Conservation (phyloP, 371 early-diverging fungal genomes). For the Nosema granulosis region DNA sequence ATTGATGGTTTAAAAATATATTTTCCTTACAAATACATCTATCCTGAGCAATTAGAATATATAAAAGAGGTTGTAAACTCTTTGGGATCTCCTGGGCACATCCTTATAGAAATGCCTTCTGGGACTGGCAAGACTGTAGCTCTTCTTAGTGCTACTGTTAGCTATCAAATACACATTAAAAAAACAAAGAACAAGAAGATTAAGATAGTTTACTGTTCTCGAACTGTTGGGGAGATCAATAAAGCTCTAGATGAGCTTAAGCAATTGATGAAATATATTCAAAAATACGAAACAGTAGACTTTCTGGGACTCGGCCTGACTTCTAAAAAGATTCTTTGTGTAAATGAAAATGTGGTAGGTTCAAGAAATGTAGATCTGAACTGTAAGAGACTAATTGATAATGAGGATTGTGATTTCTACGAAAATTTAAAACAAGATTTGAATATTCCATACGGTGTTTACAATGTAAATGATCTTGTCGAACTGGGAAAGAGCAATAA, state of each 20-base stretch:
- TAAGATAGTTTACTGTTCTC: conserved; percentile 93
- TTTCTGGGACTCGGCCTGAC: conserved; percentile 90
- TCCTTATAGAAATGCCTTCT: conserved; percentile 96
- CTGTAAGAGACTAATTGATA: conserved; percentile 38
- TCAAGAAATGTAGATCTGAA: conserved; percentile 35
- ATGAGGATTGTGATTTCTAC: conserved; percentile 55
- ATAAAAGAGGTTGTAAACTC: conserved; percentile 87
- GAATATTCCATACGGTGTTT: conserved; percentile 79
- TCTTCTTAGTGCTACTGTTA: conserved; percentile 85
- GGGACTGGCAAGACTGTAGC: conserved; percentile 98
- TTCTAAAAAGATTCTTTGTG: conserved; percentile 85
- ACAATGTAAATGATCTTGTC: conserved; percentile 85
- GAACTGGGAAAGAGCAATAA: conserved; percentile 72
- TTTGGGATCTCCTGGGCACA: conserved; percentile 84
- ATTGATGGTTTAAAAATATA: conserved; percentile 85
- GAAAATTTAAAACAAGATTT: conserved; percentile 71
- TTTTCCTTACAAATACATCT: conserved; percentile 97
- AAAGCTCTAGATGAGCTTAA: conserved; percentile 92
- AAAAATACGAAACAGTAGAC: conserved; percentile 68
- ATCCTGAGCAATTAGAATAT: conserved; percentile 96
- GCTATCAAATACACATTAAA: conserved; percentile 70
- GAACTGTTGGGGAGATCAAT: conserved; percentile 92
- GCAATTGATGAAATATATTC: conserved; percentile 78
- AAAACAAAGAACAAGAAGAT: conserved; percentile 22
- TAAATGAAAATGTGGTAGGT: conserved; percentile 73